phyloP scores from a whole-genome alignment of 768 basidiomycete genomes.

The Amanita phalloides region DNA sequence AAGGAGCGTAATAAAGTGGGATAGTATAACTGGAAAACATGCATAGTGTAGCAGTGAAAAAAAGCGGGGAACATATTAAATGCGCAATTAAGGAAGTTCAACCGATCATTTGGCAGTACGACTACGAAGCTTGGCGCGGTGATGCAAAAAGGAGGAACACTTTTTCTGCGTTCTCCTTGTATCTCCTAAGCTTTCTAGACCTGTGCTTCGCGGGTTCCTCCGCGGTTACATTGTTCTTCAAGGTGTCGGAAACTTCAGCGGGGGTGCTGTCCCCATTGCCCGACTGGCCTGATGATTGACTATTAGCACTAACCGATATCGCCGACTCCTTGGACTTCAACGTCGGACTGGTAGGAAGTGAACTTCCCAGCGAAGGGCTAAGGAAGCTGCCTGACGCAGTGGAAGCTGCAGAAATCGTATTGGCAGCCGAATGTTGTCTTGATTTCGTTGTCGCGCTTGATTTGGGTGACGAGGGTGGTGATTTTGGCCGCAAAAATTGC shows the following conservation, averaged over 20 bases:
- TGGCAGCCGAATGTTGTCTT: constrained; percentile 28
- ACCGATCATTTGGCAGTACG: neutral
- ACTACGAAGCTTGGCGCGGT: constrained; percentile 37
- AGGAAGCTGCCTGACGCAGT: constrained; percentile 35
- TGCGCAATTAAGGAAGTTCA: neutral
- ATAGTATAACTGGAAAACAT: neutral
- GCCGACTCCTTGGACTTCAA: constrained; percentile 77
- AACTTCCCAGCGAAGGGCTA: constrained; percentile 48
- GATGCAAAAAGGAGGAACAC: constrained; percentile 75
- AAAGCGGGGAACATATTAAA: neutral
- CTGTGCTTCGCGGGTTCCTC: constrained; percentile 42
- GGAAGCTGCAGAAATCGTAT: constrained; percentile 33
- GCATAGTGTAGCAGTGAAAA: neutral
- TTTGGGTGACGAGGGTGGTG: constrained; percentile 41
- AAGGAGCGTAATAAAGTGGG: constrained; percentile 1
- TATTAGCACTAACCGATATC: constrained; percentile 58
- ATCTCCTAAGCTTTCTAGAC: constrained; percentile 74
- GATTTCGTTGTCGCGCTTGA: constrained; percentile 22
- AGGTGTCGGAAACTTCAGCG: neutral
- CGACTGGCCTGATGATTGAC: constrained; percentile 64
- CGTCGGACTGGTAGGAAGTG: constrained; percentile 45
- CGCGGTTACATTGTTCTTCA: neutral
- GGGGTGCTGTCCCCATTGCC: constrained; percentile 27
- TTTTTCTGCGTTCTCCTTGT: constrained; percentile 83
- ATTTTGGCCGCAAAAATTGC: constrained; percentile 65